Evolutionary conservation across 2,329 filamentous ascomycete species (phyloP).

Genomic region (Xylariaceae sp.): DNA sequence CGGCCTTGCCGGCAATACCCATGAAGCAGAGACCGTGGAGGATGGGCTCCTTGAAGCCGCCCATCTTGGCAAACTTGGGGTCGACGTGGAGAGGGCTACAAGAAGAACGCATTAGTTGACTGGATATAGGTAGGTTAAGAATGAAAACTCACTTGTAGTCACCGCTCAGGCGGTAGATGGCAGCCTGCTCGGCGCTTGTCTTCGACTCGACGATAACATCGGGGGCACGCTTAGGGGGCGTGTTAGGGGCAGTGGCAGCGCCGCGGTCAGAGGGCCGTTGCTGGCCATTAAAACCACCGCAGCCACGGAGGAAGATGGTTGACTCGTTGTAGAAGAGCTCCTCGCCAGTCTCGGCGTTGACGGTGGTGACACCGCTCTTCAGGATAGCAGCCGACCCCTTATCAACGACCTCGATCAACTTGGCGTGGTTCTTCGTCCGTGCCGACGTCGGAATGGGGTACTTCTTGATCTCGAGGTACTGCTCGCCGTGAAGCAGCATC

Average conservation of each 20-base stretch:
- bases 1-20: constrained; percentile 83
- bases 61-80: constrained; percentile 87
- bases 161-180: constrained; percentile 85
- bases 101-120: too few species aligned
- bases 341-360: constrained; percentile 78
- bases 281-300: constrained; percentile 82
- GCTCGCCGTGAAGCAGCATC: constrained; percentile 98
- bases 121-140: too few species aligned
- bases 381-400: constrained; percentile 88
- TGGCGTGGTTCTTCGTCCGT: constrained; percentile 67
- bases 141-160: constrained; percentile 66
- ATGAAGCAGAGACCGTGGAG: constrained; percentile 96
- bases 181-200: constrained; percentile 87
- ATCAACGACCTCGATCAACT: constrained; percentile 90
- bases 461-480: constrained; percentile 91
- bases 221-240: constrained; percentile 67
- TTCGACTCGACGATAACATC: constrained; percentile 80
- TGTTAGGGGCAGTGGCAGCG: constrained; percentile 72
- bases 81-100: constrained; percentile 88
- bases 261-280: constrained; percentile 74
- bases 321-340: constrained; percentile 96
- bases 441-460: constrained; percentile 85
- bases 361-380: constrained; percentile 73
- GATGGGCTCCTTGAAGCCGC: constrained; percentile 91
- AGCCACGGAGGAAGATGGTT: constrained; percentile 86